A percentile compares a stretch with the other conserved stretches of the same genome.
phyloP scores from a whole-genome alignment of 2,329 filamentous ascomycete genomes.

The Massarina eburnea region DNA sequence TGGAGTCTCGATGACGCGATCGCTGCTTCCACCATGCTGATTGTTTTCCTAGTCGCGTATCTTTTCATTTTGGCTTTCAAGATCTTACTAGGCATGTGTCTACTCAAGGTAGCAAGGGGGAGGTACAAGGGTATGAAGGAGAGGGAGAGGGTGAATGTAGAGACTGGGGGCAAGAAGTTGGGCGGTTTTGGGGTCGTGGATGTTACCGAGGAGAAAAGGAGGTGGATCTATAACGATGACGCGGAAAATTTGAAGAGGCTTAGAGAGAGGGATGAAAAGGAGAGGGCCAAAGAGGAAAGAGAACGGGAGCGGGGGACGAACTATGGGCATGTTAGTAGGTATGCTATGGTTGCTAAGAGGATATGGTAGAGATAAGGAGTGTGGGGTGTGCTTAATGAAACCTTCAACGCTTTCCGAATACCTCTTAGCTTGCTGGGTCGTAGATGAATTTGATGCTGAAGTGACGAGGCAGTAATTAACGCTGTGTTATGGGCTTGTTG shows the following conservation, averaged over 20 bases:
- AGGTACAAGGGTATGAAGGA: conserved; percentile 81
- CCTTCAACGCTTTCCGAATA: no score
- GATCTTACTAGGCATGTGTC: conserved; percentile 81
- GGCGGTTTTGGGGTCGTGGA: conserved; percentile 86
- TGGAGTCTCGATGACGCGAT: conserved; percentile 74
- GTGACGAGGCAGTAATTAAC: no score
- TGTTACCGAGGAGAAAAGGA: conserved; percentile 80
- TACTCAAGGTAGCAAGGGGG: conserved; percentile 76
- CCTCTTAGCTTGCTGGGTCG: no score
- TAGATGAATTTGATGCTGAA: no score
- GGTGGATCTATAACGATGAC: conserved; percentile 87
- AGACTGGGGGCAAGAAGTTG: conserved; percentile 71
- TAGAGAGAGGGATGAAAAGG: conserved; percentile 63
- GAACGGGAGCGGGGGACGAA: conserved; percentile 56
- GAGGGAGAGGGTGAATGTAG: conserved; percentile 58
- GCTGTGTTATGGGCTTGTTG: no score
- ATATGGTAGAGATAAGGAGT: conserved; percentile 78
- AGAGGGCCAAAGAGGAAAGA: conserved; percentile 60
- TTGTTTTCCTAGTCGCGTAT: conserved; percentile 83
- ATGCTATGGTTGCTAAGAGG: conserved; percentile 94
- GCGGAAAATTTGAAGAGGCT: conserved; percentile 66
- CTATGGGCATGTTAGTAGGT: conserved; percentile 71
- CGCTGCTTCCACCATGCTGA: conserved; percentile 75
- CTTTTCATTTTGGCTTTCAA: conserved; percentile 80
- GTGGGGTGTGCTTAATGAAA: no score